phyloP scores from a whole-genome alignment of 352 stramenopile genomes.

The Thalassiosira livingstoniorum region DNA sequence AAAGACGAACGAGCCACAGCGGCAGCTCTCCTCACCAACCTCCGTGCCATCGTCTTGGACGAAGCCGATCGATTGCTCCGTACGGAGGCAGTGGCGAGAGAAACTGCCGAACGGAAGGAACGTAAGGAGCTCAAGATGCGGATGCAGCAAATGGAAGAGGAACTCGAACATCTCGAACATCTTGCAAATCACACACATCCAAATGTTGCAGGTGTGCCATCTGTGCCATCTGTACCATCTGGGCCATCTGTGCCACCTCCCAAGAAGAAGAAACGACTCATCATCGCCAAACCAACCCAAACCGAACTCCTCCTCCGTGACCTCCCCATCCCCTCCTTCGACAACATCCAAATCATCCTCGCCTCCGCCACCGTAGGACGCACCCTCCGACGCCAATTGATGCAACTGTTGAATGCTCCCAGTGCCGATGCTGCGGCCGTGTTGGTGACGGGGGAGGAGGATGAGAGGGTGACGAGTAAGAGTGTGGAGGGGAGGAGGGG shows the following conservation, averaged over 20 bases:
- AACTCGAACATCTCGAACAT: no score
- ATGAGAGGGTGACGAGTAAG: conserved; percentile 71
- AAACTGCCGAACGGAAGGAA: conserved; percentile 40
- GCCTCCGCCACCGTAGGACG: conserved; percentile 72
- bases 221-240: no score
- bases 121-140: no score
- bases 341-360: conserved; percentile 69
- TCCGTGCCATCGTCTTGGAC: conserved; percentile 71
- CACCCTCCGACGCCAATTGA: conserved; percentile 73
- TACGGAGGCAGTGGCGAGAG: conserved; percentile 55
- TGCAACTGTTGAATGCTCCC: conserved; percentile 65
- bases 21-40: conserved; percentile 48
- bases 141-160: conserved; percentile 13
- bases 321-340: conserved; percentile 47
- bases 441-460: conserved; percentile 68
- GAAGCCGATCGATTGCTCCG: conserved; percentile 76
- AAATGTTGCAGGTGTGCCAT: neutral
- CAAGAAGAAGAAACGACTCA: conserved; percentile 40
- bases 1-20: conserved; percentile 31
- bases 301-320: conserved; percentile 55
- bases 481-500: conserved; percentile 55
- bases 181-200: no score
- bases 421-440: conserved; percentile 70
- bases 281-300: conserved; percentile 53
- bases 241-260: neutral